A percentile compares a stretch with the other conserved stretches of the same genome.
Conservation (phyloP, 495 filamentous ascomycete species). For the Daldinia caldariorum region DNA sequence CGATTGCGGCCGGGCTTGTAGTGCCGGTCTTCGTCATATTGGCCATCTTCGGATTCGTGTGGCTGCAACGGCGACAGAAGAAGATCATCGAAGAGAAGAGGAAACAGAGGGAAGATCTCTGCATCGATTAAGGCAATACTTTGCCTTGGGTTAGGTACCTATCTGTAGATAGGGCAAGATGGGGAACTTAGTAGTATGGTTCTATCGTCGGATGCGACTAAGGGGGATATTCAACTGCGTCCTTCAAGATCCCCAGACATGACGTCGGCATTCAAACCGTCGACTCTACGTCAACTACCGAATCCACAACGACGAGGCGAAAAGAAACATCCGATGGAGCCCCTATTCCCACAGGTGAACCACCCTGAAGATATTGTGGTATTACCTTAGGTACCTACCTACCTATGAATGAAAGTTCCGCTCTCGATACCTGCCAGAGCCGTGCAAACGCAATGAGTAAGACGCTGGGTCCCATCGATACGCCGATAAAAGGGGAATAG, state of each 20-base stretch:
- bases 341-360: not conserved
- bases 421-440: not conserved
- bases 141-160: too few species aligned
- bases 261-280: too few species aligned
- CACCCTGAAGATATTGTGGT: not conserved
- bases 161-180: not conserved
- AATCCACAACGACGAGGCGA: not conserved
- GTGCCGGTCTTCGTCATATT: constrained; percentile 42
- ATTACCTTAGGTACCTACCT: too few species aligned
- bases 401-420: not conserved
- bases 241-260: too few species aligned
- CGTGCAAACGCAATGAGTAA: not conserved
- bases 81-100: constrained; percentile 32
- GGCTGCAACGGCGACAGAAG: constrained; percentile 40
- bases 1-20: constrained; percentile 42
- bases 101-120: constrained; percentile 42
- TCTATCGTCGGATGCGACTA: not conserved
- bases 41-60: constrained; percentile 39
- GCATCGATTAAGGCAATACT: constrained; percentile 31
- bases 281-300: not conserved
- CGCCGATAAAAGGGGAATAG: not conserved
- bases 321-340: not conserved
- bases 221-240: not conserved
- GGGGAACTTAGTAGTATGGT: not conserved
- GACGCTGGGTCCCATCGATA: not conserved